Base-by-base conservation (phyloP, 345 rosid species). In the Noccaea bulbosa region DNA sequence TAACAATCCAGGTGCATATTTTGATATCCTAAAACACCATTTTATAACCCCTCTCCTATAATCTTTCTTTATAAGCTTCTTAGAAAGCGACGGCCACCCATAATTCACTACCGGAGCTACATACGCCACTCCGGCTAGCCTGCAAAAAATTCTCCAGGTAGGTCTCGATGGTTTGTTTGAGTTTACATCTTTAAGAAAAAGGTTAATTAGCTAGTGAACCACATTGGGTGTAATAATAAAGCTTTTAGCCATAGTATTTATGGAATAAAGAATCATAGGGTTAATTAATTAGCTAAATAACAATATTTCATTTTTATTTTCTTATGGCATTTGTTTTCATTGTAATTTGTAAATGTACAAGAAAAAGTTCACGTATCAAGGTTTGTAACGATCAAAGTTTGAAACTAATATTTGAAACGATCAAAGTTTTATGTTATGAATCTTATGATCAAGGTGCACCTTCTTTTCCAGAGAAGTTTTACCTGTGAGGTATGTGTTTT, bases 401-500 rank as follows among this genome's bases (percentile, higher is more conserved):
- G n/a, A 50, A 22, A 24, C 5, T 20, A 22, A 49, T 30, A 49
- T 48, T 8, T 22, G n/a, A 49, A 49, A 22, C 3, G n/a, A 49
- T 17, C 54, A 49, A 10, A 20, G 17, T 8, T 11, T 20, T 15
- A 45, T 14, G 22, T 15, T 7, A 45, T 45, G 22, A 45, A 11
- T 11, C n/a, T 40, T 11, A 40, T 40, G 27, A 24, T 24, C 27
- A 24, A 24, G 4, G 27, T 24, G 27, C 27, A 24, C 2, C 27
- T 24, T 24, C 27, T 24, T 24, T 24, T 24, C 27, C 4, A 24
- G n/a, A 16, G 11, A 17, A 56, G 8, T 34, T 52, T 43, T 85
- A 81, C 96, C 98, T 89, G 82, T 89, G 76, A 53, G 98, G 96
- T 69, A 92, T 87, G 57, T 89, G 66, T 77, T 84, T 87, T 82